A percentile compares a stretch with the other conserved stretches of the same genome.
Conservation (phyloP, 495 filamentous ascomycete genomes). For the Tuber microsphaerosporum region DNA sequence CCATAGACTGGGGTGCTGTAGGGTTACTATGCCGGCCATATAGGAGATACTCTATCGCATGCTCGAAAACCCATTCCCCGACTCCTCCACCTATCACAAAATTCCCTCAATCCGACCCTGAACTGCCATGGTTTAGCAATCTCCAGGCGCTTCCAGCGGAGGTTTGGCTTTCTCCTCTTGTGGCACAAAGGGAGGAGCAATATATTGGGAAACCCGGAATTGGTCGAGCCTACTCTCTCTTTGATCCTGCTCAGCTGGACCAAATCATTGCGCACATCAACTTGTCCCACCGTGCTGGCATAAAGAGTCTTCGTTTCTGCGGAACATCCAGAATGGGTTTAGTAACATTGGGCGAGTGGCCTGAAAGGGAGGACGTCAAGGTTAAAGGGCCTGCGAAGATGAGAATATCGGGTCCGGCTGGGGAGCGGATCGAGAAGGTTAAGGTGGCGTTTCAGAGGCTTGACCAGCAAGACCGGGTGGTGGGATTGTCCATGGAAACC, state of each 20-base stretch:
- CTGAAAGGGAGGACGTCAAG: constrained; percentile 23
- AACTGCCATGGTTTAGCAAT: constrained; percentile 33
- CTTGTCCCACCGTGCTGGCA: constrained; percentile 13
- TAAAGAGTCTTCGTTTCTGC: constrained; percentile 34
- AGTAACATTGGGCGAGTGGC: constrained; percentile 40
- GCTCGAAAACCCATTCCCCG: constrained; percentile 4
- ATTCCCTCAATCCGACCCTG: constrained; percentile 15
- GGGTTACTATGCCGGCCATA: constrained; percentile 17
- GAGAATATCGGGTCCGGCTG: constrained; percentile 32
- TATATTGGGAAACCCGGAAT: constrained; percentile 10
- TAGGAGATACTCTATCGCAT: neutral
- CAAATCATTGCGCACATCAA: constrained; percentile 35
- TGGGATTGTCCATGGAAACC: constrained; percentile 36
- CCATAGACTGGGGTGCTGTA: constrained; percentile 20
- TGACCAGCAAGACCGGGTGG: constrained; percentile 25
- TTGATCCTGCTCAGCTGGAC: constrained; percentile 32
- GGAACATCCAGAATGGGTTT: constrained; percentile 35
- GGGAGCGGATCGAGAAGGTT: constrained; percentile 34
- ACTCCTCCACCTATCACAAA: constrained; percentile 16
- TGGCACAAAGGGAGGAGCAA: constrained; percentile 21
- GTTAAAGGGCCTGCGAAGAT: constrained; percentile 32
- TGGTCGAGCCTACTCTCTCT: constrained; percentile 33
- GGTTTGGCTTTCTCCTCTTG: constrained; percentile 16
- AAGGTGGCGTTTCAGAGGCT: constrained; percentile 32
- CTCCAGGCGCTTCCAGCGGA: constrained; percentile 13